Conservation (phyloP, 768 basidiomycete species). For the Chalciporus piperatus region DNA sequence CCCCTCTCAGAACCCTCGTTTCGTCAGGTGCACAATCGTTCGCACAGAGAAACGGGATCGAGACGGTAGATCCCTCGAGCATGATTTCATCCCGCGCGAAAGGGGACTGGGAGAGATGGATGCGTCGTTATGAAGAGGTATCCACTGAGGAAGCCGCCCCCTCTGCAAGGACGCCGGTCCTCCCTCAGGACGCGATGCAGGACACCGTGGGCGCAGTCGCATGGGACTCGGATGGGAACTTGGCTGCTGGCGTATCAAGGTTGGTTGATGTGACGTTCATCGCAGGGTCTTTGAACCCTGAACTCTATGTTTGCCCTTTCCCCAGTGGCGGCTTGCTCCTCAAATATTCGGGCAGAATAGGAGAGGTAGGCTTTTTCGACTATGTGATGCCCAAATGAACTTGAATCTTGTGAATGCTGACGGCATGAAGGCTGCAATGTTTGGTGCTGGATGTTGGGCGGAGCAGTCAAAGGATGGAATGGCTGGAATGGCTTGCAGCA, state of each 20-base stretch:
- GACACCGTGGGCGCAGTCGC: conserved; percentile 84
- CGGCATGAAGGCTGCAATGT: conserved; percentile 56
- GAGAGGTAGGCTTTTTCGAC: conserved; percentile 50
- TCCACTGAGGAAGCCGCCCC: conserved; percentile 12
- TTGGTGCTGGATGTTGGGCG: conserved; percentile 79
- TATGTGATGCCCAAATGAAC: background rate
- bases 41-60: conserved; percentile 34
- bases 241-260: conserved; percentile 80
- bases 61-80: conserved; percentile 39
- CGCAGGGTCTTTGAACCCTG: background rate
- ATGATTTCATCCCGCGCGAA: conserved; percentile 51
- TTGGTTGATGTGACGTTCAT: conserved; percentile 17
- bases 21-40: conserved; percentile 60
- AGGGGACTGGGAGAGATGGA: conserved; percentile 64
- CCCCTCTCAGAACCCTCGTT: conserved; percentile 51
- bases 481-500: conserved; percentile 60
- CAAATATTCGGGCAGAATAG: conserved; percentile 70
- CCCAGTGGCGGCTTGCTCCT: conserved; percentile 75
- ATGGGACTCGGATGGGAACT: conserved; percentile 41
- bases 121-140: conserved; percentile 33
- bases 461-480: conserved; percentile 28
- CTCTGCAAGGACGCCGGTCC: background rate
- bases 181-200: conserved; percentile 43
- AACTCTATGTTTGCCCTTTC: background rate
- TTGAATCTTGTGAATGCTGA: background rate